phyloP scores from a whole-genome alignment of 257 asterid species.

The Penstemon davidsonii region DNA sequence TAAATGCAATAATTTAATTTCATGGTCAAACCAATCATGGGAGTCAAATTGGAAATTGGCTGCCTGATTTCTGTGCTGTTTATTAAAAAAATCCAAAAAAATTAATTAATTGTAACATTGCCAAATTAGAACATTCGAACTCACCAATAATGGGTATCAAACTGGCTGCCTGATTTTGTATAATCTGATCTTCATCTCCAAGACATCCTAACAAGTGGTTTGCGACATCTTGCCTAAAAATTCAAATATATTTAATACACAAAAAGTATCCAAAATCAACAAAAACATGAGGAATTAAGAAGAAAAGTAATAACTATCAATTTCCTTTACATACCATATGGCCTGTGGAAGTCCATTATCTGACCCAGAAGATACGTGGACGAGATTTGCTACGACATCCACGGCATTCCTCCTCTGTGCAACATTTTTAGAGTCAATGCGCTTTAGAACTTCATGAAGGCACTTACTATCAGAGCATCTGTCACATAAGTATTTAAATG shows the following conservation, averaged over 20 bases:
- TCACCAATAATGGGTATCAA: constrained; percentile 72
- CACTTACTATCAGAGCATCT: constrained; percentile 65
- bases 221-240: constrained; percentile 74
- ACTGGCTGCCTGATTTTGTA: constrained; percentile 55
- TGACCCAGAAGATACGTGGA: constrained; percentile 54
- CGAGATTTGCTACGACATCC: constrained; percentile 65
- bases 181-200: constrained; percentile 58
- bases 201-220: constrained; percentile 63
- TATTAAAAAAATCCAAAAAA: neutral
- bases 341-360: constrained; percentile 45
- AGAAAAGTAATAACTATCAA: constrained; percentile 20
- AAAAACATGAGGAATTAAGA: constrained; percentile 9
- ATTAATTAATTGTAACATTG: neutral
- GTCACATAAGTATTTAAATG: constrained; percentile 32
- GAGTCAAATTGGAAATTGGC: neutral
- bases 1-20: neutral
- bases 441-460: constrained; percentile 63
- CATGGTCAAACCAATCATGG: neutral
- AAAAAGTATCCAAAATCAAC: constrained; percentile 6
- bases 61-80: neutral
- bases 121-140: constrained; percentile 24
- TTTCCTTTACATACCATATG: constrained; percentile 47
- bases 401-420: constrained; percentile 76
- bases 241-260: constrained; percentile 17
- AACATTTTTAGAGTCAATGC: constrained; percentile 46